Base-by-base conservation (phyloP, 192 early-diverging fungal species). In the Diversispora epigaea region DNA sequence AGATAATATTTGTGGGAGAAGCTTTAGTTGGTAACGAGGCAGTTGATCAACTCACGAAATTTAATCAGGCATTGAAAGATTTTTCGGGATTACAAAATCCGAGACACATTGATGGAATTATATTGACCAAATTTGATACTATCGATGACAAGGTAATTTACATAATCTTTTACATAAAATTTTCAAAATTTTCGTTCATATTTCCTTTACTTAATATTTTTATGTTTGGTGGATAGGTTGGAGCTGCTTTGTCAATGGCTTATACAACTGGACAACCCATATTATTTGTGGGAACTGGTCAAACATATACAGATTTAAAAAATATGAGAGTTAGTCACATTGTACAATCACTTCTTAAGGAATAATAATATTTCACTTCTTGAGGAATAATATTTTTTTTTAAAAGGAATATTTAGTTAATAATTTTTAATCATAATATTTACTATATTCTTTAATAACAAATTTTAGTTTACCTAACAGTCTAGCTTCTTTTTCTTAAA, bases 1-100 rank as follows among this genome's bases (percentile, higher is more conserved):
- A 98, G 83, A 95, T 98, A 71, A 84, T 98, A 63, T 98, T 98
- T 86, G 96, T 98, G 11, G 96, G 96, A 64, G 96, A 98, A 84
- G 96, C 96, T 1, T 79, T 98, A 17, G 96, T 98, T 11, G 96
- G 96, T 44, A 98, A 97, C 75, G 95, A 98, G 83, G 94, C 96
- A 15, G 93, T 98, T 46, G 94, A 97, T 78, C 96, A 98, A 82
- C 81, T 98, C 71, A 90, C 91, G 44, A 98, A 98, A 84, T 98
- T 98, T 83, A 98, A 98, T 85, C 90, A 90, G 65, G 93, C 95
- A 6, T 80, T 98, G 54, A 90, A 92, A 76, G 95, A 97, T 78
- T 98, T 95, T 79, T 93, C 93, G 5, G 90, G 90, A 5, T 64
- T 90, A 63, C 84, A 88, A 11, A 86, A 90, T 56, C 92, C 96